These are phyloP conservation scores for Candida rishiriensis DNA, from an alignment of 805 yeast species.

Conservation along the genomic window DNA sequence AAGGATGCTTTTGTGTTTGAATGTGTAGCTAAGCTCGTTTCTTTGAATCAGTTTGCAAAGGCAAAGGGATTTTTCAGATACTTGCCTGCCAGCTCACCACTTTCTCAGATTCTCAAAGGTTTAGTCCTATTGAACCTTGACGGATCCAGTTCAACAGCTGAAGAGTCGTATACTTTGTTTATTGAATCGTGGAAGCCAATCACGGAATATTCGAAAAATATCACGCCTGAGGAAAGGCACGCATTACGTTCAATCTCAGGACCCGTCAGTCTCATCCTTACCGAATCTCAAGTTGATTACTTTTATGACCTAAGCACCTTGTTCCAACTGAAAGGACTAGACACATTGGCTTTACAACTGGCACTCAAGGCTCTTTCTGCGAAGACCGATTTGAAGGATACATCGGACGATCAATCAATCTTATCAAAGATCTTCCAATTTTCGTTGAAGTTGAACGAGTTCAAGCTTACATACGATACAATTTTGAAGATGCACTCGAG, in stretches of 20 bases:
- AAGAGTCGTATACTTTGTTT: slow-evolving; percentile 29
- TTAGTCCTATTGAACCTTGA: slow-evolving; percentile 24
- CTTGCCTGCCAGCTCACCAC: slow-evolving; percentile 20
- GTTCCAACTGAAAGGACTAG: slow-evolving; percentile 29
- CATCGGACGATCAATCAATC: slow-evolving; percentile 19
- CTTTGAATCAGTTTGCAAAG: slow-evolving; percentile 3
- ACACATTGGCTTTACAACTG: slow-evolving; percentile 34
- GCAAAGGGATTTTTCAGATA: slow-evolving; percentile 14
- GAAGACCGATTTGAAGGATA: slow-evolving; percentile 14
- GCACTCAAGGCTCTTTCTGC: slow-evolving; percentile 21
- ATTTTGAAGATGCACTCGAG: slow-evolving; percentile 23
- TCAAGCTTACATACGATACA: slow-evolving; percentile 25
- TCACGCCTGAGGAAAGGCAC: slow-evolving; percentile 18
- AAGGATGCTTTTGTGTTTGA: slow-evolving; percentile 19
- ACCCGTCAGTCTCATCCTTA: slow-evolving; percentile 20
- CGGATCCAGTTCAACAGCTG: slow-evolving; percentile 12
- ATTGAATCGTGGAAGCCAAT: slow-evolving; percentile 25
- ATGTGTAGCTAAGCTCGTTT: slow-evolving; percentile 19
- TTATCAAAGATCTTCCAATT: slow-evolving; percentile 26
- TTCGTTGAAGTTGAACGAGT: slow-evolving; percentile 28
- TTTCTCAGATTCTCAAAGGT: slow-evolving; percentile 24
- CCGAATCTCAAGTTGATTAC: slow-evolving; percentile 32
- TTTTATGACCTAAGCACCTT: slow-evolving; percentile 34
- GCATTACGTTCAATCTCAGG: slow-evolving; percentile 15
- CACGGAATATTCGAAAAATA: slow-evolving; percentile 14